Percentiles rank a stretch among this genome's conserved stretches.
Conservation (phyloP, 306 rosid species). For the Pyrus pyrifolia region DNA sequence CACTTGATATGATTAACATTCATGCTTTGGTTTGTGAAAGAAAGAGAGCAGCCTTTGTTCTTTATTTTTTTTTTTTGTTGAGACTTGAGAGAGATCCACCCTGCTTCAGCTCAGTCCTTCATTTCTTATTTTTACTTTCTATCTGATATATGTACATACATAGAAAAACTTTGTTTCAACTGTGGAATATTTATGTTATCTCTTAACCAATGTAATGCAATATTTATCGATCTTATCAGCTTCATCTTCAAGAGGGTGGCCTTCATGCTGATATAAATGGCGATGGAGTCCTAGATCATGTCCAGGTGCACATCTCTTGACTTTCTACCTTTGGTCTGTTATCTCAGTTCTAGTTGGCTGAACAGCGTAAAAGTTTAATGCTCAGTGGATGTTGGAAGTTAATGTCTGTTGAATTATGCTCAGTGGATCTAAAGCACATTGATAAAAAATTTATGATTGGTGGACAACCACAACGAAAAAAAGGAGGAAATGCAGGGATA, state of each 20-base stretch:
- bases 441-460: background rate
- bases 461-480: background rate
- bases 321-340: slow-evolving; percentile 5
- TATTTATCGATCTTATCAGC: slow-evolving; percentile 48
- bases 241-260: slow-evolving; percentile 96
- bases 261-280: slow-evolving; percentile 98
- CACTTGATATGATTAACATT: background rate
- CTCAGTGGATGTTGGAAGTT: background rate
- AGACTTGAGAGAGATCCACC: background rate
- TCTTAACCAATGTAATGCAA: slow-evolving; percentile 15
- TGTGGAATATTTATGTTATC: slow-evolving; percentile 1
- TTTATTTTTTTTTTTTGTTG: background rate
- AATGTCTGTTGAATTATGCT: background rate
- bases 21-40: background rate
- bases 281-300: slow-evolving; percentile 98
- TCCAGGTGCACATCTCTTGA: slow-evolving; percentile 57
- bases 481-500: background rate
- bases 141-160: background rate
- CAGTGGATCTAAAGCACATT: background rate
- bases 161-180: background rate
- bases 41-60: background rate
- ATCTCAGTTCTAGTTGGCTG: background rate
- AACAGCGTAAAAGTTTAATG: background rate
- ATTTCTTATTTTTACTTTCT: background rate
- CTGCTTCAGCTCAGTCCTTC: background rate